Evolutionary conservation across 495 filamentous ascomycete species (phyloP), one percentile per base, ranked within the genome.

Genomic region (Pseudotulostoma volvatum): DNA sequence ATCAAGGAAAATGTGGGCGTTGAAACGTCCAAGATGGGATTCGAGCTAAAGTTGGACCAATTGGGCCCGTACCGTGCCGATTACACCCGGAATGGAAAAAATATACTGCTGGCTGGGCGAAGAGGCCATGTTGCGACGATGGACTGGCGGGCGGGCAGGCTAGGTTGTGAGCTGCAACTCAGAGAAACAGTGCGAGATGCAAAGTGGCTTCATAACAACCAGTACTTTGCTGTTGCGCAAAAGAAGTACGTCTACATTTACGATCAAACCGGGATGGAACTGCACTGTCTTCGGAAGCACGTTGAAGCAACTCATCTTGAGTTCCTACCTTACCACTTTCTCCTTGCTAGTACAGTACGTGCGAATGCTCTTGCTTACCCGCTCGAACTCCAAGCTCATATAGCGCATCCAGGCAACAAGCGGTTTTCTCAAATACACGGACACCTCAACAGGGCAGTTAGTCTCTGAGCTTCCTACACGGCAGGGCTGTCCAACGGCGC

Each of bases 221-320:
- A 94, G 47, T 85, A 71, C 58, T 93, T 96, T 59, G 90, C 92
- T 2, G 85, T 93, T n/a, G 84, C 90, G 18, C 90, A 97, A 59
- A 96, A 96, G 71, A 93, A 92, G 59, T 79, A 88, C 44, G 81
- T 86, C 43, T 86, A 84, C 63, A 96, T 97, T 43, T 97, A 97
- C 63, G 90, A 95, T 48, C 63, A 74, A 25, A 67, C 76, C 18
- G 90, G 90, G 42, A 79, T 92, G 11, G 90, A 97, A 58, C 54
- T 97, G 15, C 92, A 97, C 58, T 86, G 83, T 53, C 63, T 97
- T 42, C 73, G 71, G 57, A 83, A 85, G 51, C 86, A 92, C 49
- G 68, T 88, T 44, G 90, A 96, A 59, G 83, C 92, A n/a, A 80
- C 79, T 7, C 76, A 86, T 61, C 81, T 97, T 65, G 85, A 96